These are phyloP conservation scores for Pleurotus salmoneostramineus DNA, from an alignment of 768 basidiomycete species.

Conservation along the genomic window DNA sequence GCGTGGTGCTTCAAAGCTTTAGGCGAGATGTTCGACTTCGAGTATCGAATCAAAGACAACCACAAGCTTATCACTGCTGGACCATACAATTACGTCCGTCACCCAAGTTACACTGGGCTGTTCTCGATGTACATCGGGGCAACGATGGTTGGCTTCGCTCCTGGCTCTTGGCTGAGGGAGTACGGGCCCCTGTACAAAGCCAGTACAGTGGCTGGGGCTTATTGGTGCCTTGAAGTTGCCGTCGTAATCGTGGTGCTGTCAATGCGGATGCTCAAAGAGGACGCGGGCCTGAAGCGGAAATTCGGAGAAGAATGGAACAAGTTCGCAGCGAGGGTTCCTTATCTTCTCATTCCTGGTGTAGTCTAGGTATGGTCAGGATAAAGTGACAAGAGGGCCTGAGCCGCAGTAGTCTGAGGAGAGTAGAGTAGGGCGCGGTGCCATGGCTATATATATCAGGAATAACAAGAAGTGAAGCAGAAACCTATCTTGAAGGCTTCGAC, in stretches of 20 bases:
- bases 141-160: background rate
- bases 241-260: conserved; percentile 1
- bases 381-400: background rate
- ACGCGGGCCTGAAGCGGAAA: conserved; percentile 26
- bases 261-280: conserved; percentile 18
- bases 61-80: conserved; percentile 21
- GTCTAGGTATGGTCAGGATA: background rate
- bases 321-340: conserved; percentile 30
- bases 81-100: conserved; percentile 31
- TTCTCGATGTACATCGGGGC: background rate
- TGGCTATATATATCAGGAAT: no score
- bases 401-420: no score
- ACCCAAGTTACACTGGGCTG: conserved; percentile 23
- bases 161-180: conserved; percentile 10
- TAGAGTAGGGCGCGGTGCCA: no score
- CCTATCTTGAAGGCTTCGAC: no score
- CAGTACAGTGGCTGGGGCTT: background rate
- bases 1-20: conserved; percentile 4
- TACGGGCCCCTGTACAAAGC: background rate
- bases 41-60: conserved; percentile 1
- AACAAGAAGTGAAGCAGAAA: no score
- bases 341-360: background rate
- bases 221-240: background rate
- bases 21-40: conserved; percentile 11
- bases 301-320: conserved; percentile 32